Percentiles rank a stretch among this genome's conserved stretches.
Conservation (phyloP, 2,329 filamentous ascomycete species). For the Blastomyces parvus region DNA sequence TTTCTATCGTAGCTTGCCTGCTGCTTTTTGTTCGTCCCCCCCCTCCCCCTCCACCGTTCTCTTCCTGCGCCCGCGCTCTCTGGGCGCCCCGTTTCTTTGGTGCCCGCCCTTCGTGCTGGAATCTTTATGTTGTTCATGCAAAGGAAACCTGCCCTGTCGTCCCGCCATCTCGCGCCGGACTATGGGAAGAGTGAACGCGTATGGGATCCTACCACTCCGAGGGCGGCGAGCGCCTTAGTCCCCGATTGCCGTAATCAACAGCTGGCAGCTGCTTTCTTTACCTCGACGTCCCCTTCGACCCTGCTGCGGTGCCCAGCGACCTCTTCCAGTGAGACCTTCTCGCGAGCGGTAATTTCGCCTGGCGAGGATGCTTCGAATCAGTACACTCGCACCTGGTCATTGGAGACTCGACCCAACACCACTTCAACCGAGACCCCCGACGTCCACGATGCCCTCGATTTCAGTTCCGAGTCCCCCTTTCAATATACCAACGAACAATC, state of each 20-base stretch:
- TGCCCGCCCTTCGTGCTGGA: not conserved
- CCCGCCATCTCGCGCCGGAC: conserved; percentile 18
- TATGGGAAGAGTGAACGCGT: conserved; percentile 13
- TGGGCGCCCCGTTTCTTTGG: not conserved
- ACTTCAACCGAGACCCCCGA: conserved; percentile 2
- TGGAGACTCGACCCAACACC: conserved; percentile 10
- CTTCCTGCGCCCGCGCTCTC: not conserved
- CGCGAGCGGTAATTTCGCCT: conserved; percentile 26
- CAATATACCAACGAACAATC: conserved; percentile 15
- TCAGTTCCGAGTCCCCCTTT: conserved; percentile 13
- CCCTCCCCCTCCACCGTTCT: not conserved
- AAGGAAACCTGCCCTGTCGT: conserved; percentile 24
- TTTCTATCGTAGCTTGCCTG: not conserved
- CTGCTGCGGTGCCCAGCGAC: conserved; percentile 14
- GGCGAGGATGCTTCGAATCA: conserved; percentile 29
- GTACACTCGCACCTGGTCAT: conserved; percentile 21
- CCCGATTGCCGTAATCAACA: conserved; percentile 5
- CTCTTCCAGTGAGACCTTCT: conserved; percentile 23
- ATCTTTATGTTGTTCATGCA: conserved; percentile 35
- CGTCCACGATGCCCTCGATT: conserved; percentile 4
- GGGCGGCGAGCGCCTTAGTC: conserved; percentile 13
- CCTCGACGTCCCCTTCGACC: not conserved
- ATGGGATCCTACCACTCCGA: conserved; percentile 17
- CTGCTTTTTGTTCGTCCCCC: not conserved
- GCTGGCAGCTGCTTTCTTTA: not conserved